These are phyloP conservation scores for Aspergillus asperescens DNA, from an alignment of 495 filamentous ascomycete genomes.

Conservation along the genomic window DNA sequence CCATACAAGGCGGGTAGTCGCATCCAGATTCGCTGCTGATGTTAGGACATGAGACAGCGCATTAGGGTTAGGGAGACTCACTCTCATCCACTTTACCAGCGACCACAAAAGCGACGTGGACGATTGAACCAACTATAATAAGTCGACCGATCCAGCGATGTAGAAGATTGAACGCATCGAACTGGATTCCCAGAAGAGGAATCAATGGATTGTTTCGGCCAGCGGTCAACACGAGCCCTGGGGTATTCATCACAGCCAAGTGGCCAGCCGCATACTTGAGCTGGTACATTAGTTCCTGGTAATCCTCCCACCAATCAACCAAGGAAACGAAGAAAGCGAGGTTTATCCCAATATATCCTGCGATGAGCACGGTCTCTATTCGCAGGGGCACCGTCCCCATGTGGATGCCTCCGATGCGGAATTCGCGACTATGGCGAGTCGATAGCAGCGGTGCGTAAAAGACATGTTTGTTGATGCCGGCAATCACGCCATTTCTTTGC, in stretches of 20 bases:
- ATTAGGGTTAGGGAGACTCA: conserved; percentile 16
- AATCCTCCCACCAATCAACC: conserved; percentile 38
- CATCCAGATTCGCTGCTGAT: conserved; percentile 10
- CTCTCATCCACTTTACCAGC: conserved; percentile 22
- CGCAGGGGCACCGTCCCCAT: conserved; percentile 41
- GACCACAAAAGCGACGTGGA: conserved; percentile 36
- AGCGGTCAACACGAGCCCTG: conserved; percentile 36
- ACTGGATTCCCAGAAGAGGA: conserved; percentile 31
- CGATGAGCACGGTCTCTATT: conserved; percentile 30
- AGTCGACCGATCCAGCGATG: conserved; percentile 44
- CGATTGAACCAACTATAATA: conserved; percentile 30
- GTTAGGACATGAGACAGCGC: not conserved
- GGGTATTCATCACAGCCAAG: conserved; percentile 40
- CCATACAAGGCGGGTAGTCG: conserved; percentile 30
- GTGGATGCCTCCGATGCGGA: conserved; percentile 30
- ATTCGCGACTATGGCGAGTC: conserved; percentile 37
- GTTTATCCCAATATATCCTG: conserved; percentile 32
- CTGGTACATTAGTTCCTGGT: conserved; percentile 32
- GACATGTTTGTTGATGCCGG: conserved; percentile 36
- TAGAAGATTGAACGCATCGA: conserved; percentile 43
- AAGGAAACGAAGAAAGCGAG: conserved; percentile 33
- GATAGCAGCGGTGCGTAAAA: conserved; percentile 39
- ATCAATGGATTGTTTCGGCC: conserved; percentile 43
- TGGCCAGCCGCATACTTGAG: conserved; percentile 39
- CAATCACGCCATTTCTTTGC: conserved; percentile 13